These are phyloP conservation scores for Rhinocladiella mackenziei DNA, from an alignment of 2,329 filamentous ascomycete species.

Conservation along the genomic window DNA sequence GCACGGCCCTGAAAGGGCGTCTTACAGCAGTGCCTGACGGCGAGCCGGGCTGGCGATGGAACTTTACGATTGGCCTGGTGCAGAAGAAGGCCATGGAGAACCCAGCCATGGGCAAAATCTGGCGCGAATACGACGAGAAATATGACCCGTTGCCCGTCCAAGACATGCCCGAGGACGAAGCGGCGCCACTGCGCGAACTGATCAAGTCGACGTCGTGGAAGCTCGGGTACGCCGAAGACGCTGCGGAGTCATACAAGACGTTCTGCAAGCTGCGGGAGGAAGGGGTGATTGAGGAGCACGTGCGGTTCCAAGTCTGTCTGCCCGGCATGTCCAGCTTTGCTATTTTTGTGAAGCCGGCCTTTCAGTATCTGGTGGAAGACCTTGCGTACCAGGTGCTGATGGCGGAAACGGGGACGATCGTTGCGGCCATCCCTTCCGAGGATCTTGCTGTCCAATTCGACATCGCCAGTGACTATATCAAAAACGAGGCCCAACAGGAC, in stretches of 20 bases:
- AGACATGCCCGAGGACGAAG: conserved; percentile 3
- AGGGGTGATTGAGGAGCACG: conserved; percentile 27
- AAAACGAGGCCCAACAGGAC: conserved; percentile 5
- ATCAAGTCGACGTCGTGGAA: conserved; percentile 7
- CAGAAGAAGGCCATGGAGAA: conserved; percentile 7
- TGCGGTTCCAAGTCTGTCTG: conserved; percentile 36
- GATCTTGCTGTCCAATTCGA: conserved; percentile 10
- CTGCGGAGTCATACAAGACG: conserved; percentile 30
- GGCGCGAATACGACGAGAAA: conserved; percentile 9
- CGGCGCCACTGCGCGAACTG: not conserved
- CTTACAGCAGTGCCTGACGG: not conserved
- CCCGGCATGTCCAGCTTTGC: conserved; percentile 22
- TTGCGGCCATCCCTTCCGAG: conserved; percentile 1
- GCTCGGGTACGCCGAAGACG: conserved; percentile 31
- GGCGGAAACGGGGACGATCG: conserved; percentile 1
- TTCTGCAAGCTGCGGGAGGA: conserved; percentile 30
- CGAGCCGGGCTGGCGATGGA: conserved; percentile 8
- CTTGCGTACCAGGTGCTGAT: conserved; percentile 7
- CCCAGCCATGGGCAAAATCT: conserved; percentile 6
- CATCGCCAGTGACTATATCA: conserved; percentile 13
- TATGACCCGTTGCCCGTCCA: conserved; percentile 6
- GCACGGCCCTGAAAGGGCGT: conserved; percentile 1
- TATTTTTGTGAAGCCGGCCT: conserved; percentile 9
- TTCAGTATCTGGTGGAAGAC: conserved; percentile 8
- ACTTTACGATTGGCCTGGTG: conserved; percentile 12